Evolutionary conservation across 1,139 yeast genomes (phyloP).

Genomic region (Tardiomyces depauwii): DNA sequence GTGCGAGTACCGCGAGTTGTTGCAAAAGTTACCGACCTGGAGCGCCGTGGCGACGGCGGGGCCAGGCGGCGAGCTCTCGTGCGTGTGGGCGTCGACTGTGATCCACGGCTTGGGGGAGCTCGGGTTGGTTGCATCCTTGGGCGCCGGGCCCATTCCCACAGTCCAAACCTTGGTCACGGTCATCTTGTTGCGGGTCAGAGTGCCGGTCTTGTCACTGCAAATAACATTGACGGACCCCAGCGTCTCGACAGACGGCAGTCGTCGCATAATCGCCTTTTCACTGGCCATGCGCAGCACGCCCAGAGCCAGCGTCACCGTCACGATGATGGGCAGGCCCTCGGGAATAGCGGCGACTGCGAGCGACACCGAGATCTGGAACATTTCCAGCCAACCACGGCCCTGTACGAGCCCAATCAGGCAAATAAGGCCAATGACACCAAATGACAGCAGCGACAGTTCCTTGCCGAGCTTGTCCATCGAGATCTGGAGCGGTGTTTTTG

Average conservation of each 20-base stretch:
- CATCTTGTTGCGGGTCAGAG: constrained; percentile 90
- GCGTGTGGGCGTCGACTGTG: constrained; percentile 5
- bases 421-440: constrained; percentile 74
- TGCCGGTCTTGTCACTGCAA: constrained; percentile 93
- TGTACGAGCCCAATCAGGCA: constrained; percentile 78
- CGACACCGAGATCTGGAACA: constrained; percentile 94
- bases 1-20: constrained; percentile 46
- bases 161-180: constrained; percentile 84
- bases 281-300: constrained; percentile 95
- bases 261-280: constrained; percentile 82
- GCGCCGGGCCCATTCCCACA: constrained; percentile 47
- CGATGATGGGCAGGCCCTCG: constrained; percentile 93
- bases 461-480: constrained; percentile 93
- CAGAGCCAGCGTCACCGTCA: constrained; percentile 87
- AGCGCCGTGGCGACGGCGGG: constrained; percentile 28
- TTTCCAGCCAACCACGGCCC: constrained; percentile 90
- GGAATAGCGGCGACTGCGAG: constrained; percentile 98
- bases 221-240: constrained; percentile 91
- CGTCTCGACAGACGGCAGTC: constrained; percentile 92
- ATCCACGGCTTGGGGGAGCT: constrained; percentile 9
- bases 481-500: constrained; percentile 87
- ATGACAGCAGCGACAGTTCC: constrained; percentile 73
- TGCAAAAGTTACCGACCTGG: constrained; percentile 68
- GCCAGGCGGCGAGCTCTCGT: constrained; percentile 1
- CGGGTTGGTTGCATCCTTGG: background rate